phyloP scores from a whole-genome alignment of 2,329 filamentous ascomycete genomes.

The Sarocladium kiliense region DNA sequence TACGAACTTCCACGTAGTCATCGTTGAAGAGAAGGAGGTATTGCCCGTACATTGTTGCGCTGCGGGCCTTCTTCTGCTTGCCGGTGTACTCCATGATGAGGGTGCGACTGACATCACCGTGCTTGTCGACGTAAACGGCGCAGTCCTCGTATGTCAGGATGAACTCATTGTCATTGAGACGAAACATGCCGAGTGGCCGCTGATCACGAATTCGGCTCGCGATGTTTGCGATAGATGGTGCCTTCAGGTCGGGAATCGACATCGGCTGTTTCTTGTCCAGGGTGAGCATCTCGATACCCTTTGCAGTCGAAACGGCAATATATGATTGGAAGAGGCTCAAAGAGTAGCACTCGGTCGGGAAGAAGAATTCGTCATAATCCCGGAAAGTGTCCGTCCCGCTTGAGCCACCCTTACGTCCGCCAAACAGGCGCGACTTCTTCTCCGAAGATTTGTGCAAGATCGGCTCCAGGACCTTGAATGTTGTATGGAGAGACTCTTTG shows the following conservation, averaged over 20 bases:
- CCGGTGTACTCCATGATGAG: conserved; percentile 99
- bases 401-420: conserved; percentile 50
- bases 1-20: conserved; percentile 95
- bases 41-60: conserved; percentile 83
- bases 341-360: conserved; percentile 89
- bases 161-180: conserved; percentile 87
- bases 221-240: conserved; percentile 76
- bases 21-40: conserved; percentile 92
- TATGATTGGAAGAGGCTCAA: conserved; percentile 96
- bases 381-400: conserved; percentile 92
- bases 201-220: conserved; percentile 77
- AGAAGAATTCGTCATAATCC: conserved; percentile 98
- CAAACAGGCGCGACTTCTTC: conserved; percentile 67
- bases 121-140: conserved; percentile 96
- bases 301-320: conserved; percentile 83
- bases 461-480: conserved; percentile 94
- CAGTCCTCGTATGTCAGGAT: conserved; percentile 92
- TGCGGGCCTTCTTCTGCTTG: conserved; percentile 69
- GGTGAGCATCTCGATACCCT: conserved; percentile 92
- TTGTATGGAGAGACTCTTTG: conserved; percentile 84
- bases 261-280: conserved; percentile 96
- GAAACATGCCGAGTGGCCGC: conserved; percentile 91
- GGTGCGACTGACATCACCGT: conserved; percentile 87
- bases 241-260: conserved; percentile 83
- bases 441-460: conserved; percentile 90